A percentile compares a stretch with the other conserved stretches of the same genome.
Evolutionary conservation across 495 filamentous ascomycete species (phyloP).

Genomic region (Podospora pseudoanserina): DNA sequence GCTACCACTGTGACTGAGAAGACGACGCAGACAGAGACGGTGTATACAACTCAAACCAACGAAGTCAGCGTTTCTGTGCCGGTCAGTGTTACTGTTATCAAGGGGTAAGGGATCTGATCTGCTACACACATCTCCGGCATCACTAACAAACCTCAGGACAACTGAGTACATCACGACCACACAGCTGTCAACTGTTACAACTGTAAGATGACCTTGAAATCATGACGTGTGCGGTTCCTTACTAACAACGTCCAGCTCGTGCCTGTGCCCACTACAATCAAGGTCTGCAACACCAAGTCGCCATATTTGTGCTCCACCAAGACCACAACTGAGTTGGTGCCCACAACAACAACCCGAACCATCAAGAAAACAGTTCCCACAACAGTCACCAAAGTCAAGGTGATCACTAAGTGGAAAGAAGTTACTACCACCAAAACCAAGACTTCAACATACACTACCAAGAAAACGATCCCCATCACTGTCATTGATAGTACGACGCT

Average conservation of each 20-base stretch:
- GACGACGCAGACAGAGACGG: slow-evolving; percentile 10
- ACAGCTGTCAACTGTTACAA: slow-evolving; percentile 18
- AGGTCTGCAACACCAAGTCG: slow-evolving; percentile 21
- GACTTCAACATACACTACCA: slow-evolving; percentile 11
- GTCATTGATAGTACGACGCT: slow-evolving; percentile 30
- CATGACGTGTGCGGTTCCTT: not conserved
- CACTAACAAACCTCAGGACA: slow-evolving; percentile 11
- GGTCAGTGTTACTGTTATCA: slow-evolving; percentile 12
- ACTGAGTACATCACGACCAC: slow-evolving; percentile 26
- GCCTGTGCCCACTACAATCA: slow-evolving; percentile 24
- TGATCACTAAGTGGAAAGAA: slow-evolving; percentile 10
- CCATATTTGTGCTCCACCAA: slow-evolving; percentile 21
- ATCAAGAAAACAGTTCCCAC: not conserved
- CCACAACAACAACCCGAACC: slow-evolving; percentile 8
- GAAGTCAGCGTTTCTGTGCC: slow-evolving; percentile 15
- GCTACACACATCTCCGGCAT: not conserved
- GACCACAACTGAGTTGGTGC: slow-evolving; percentile 27
- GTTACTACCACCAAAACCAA: slow-evolving; percentile 21
- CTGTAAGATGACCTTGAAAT: slow-evolving; percentile 15
- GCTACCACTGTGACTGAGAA: slow-evolving; percentile 10
- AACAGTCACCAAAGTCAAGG: slow-evolving; percentile 14
- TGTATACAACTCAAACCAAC: slow-evolving; percentile 13
- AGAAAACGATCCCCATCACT: slow-evolving; percentile 25
- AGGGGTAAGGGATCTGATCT: slow-evolving; percentile 10
- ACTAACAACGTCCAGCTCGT: slow-evolving; percentile 19